These are phyloP conservation scores for Porpolomopsis calyptriformis DNA, from an alignment of 768 basidiomycete species.

Conservation along the genomic window DNA sequence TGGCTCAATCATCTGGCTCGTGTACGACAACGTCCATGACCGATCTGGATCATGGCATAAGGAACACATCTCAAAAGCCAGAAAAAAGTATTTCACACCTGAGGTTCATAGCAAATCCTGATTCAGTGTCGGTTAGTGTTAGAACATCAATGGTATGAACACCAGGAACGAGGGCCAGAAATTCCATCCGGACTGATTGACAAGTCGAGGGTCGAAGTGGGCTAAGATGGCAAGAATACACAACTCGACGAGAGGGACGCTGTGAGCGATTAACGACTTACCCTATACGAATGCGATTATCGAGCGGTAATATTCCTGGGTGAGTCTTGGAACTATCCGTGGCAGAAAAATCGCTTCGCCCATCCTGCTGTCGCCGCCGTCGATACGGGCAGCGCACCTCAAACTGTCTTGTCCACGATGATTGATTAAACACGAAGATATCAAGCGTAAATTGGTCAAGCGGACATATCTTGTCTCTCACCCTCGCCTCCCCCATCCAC, in stretches of 20 bases:
- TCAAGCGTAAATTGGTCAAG: constrained; percentile 71
- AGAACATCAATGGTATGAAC: constrained; percentile 67
- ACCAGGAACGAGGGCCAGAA: constrained; percentile 70
- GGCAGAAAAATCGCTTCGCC: constrained; percentile 29
- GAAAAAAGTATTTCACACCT: too few species aligned
- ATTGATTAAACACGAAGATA: constrained; percentile 81
- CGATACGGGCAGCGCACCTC: constrained; percentile 62
- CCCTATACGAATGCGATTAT: constrained; percentile 74
- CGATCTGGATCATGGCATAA: constrained; percentile 34
- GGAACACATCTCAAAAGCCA: neutral
- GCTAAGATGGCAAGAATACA: constrained; percentile 25
- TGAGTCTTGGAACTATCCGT: too few species aligned
- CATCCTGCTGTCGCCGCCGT: constrained; percentile 28
- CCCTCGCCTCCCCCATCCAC: constrained; percentile 8
- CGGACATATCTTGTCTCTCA: constrained; percentile 50
- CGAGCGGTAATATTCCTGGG: constrained; percentile 69
- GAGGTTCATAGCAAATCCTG: constrained; percentile 61
- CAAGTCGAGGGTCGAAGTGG: constrained; percentile 74
- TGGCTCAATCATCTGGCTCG: constrained; percentile 25
- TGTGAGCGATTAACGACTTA: constrained; percentile 26
- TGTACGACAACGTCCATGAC: constrained; percentile 71
- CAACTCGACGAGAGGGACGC: constrained; percentile 4
- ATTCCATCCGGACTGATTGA: constrained; percentile 80
- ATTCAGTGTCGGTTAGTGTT: constrained; percentile 65
- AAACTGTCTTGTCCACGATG: constrained; percentile 62